Evolutionary conservation across 2,329 filamentous ascomycete species (phyloP).

Genomic region (Fusarium illudens): DNA sequence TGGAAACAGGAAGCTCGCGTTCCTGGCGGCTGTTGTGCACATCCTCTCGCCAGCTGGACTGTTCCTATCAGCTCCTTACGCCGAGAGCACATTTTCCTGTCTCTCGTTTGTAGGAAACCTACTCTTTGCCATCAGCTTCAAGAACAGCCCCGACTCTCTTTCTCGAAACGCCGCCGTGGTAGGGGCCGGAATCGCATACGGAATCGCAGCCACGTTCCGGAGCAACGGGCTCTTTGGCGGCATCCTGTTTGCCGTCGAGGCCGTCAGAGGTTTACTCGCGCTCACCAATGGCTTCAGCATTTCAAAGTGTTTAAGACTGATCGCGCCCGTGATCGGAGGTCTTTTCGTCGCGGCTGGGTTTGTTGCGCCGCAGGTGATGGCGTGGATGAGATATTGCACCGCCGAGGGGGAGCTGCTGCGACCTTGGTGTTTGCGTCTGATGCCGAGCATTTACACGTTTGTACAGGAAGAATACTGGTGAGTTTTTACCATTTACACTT

Average conservation of each 20-base stretch:
- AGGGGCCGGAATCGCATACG: constrained; percentile 73
- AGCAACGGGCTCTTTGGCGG: constrained; percentile 90
- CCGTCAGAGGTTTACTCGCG: constrained; percentile 49
- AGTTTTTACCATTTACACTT: constrained; percentile 42
- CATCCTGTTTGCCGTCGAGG: constrained; percentile 74
- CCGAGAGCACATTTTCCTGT: constrained; percentile 80
- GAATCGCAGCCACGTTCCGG: constrained; percentile 75
- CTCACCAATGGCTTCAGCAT: constrained; percentile 42
- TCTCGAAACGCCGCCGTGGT: constrained; percentile 63
- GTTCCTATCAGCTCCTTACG: constrained; percentile 88
- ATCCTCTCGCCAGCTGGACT: constrained; percentile 87
- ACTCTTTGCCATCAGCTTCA: constrained; percentile 66
- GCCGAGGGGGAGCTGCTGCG: constrained; percentile 49
- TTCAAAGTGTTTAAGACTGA: constrained; percentile 59
- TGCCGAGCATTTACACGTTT: constrained; percentile 91
- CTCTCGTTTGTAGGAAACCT: constrained; percentile 79
- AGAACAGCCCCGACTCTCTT: constrained; percentile 37
- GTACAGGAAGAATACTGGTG: constrained; percentile 94
- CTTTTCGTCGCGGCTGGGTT: constrained; percentile 72
- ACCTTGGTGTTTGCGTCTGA: constrained; percentile 76
- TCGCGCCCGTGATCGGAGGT: constrained; percentile 71
- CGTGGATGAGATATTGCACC: constrained; percentile 76
- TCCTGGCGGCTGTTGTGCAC: constrained; percentile 77
- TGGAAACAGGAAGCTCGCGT: constrained; percentile 62
- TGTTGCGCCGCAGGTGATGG: constrained; percentile 75